phyloP scores from a whole-genome alignment of 306 rosid genomes.

The Comarum palustre region DNA sequence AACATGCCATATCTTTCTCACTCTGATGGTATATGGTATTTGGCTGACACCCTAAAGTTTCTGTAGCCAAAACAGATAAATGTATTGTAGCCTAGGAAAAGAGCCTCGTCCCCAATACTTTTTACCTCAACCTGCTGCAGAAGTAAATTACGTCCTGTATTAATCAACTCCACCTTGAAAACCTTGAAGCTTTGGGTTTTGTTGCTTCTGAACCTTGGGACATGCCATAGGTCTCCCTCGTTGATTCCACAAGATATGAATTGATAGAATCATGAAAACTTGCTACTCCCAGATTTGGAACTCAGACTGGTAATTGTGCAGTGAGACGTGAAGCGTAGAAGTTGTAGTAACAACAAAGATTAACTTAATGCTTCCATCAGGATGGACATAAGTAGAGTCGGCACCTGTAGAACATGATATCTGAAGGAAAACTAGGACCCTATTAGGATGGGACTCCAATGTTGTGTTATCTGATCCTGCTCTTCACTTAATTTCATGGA shows the following conservation, averaged over 20 bases:
- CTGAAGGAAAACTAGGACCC: not conserved
- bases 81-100: not conserved
- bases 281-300: not conserved
- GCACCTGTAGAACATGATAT: not conserved
- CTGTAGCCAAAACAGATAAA: not conserved
- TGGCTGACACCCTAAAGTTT: not conserved
- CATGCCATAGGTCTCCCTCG: not conserved
- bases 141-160: not conserved
- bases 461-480: not conserved
- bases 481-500: not conserved
- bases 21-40: not conserved
- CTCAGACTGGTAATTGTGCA: not conserved
- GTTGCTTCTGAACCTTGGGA: not conserved
- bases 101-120: not conserved
- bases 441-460: not conserved
- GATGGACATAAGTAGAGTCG: not conserved
- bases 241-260: not conserved
- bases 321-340: not conserved
- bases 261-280: not conserved
- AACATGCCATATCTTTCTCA: not conserved
- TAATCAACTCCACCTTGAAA: not conserved
- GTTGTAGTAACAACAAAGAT: not conserved
- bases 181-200: not conserved
- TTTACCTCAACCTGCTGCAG: not conserved
- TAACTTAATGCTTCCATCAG: not conserved